Percentiles rank a stretch among this genome's conserved stretches.
Conservation (phyloP, 257 asterid species). For the Solanum infundibuliforme region DNA sequence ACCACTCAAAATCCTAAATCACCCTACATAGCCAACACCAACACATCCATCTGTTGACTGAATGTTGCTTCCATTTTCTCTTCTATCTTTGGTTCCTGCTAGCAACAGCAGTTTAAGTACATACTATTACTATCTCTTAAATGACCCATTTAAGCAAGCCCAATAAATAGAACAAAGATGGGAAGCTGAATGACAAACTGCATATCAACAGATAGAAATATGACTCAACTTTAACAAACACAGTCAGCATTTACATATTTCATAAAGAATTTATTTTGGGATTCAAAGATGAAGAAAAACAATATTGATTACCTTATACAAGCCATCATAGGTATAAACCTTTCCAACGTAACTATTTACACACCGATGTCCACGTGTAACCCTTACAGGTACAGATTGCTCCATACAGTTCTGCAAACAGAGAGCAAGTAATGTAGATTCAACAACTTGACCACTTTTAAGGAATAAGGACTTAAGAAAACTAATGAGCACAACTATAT, state of each 20-base stretch:
- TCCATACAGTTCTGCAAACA: conserved; percentile 56
- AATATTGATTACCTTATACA: conserved; percentile 45
- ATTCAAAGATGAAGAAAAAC: not conserved
- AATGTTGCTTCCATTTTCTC: not conserved
- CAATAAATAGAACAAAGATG: not conserved
- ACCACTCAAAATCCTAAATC: not conserved
- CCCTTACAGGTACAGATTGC: conserved; percentile 60
- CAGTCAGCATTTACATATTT: not conserved
- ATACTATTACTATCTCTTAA: not conserved
- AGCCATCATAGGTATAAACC: conserved; percentile 89
- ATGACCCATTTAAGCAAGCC: not conserved
- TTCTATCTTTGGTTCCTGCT: not conserved
- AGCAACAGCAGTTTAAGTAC: not conserved
- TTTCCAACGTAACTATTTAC: conserved; percentile 67
- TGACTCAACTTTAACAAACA: not conserved
- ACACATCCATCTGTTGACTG: not conserved
- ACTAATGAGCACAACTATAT: not conserved
- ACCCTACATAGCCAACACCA: not conserved
- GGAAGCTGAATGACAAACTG: not conserved
- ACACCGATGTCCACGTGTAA: conserved; percentile 75
- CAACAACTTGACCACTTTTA: not conserved
- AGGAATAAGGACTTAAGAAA: not conserved
- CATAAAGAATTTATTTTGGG: not conserved
- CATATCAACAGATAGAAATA: not conserved
- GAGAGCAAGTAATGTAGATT: not conserved